Percentiles rank a stretch among this genome's conserved stretches.
Evolutionary conservation across 148 eudicot genomes (phyloP).

Genomic region (Rhododendron henanense): DNA sequence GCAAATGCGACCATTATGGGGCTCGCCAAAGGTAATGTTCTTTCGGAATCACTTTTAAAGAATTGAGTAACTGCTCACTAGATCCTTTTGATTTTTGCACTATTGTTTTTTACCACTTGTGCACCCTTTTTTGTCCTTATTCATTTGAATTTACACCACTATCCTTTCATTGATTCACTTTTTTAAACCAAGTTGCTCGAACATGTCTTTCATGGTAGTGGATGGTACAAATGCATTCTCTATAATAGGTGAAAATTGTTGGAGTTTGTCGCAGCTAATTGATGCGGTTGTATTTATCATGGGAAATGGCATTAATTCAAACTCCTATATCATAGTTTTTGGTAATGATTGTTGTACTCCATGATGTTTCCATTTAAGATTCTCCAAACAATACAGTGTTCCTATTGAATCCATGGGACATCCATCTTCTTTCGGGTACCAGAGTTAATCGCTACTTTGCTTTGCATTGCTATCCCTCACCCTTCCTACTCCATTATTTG

Average conservation of each 20-base stretch:
- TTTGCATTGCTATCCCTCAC: background rate
- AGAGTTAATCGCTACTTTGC: background rate
- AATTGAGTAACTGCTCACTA: background rate
- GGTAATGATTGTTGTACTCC: background rate
- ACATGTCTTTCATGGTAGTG: background rate
- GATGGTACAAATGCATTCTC: background rate
- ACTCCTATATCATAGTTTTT: background rate
- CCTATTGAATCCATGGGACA: background rate
- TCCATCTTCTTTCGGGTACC: background rate
- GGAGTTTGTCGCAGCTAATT: background rate
- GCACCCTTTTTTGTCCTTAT: background rate
- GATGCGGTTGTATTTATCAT: background rate
- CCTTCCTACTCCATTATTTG: background rate
- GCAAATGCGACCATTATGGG: slow-evolving; percentile 93
- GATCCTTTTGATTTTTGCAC: background rate
- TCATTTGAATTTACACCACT: background rate
- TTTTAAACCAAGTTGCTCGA: background rate
- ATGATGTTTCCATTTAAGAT: background rate
- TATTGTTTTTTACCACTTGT: background rate
- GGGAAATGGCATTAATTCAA: background rate
- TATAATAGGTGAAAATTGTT: background rate
- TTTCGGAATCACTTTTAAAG: background rate
- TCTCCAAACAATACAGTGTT: background rate
- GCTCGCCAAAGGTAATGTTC: slow-evolving; percentile 58
- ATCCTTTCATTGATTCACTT: too few relatives aligned